Evolutionary conservation across 805 yeast genomes (phyloP).

Genomic region (Schwanniomyces polymorphus): DNA sequence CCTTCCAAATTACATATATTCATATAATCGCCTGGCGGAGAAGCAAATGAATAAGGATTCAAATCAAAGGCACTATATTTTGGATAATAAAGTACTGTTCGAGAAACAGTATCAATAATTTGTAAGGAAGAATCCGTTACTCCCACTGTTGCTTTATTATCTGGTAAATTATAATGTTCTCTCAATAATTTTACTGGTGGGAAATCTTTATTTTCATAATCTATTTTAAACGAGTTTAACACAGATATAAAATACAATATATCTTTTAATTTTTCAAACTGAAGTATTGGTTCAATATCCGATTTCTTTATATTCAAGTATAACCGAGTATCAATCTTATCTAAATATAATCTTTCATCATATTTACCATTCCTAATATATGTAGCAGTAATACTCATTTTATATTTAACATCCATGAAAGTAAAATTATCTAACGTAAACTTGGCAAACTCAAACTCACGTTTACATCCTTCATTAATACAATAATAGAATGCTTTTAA

Average conservation of each 20-base stretch:
- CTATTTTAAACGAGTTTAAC: background rate
- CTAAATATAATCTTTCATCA: background rate
- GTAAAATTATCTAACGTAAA: background rate
- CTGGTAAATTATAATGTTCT: background rate
- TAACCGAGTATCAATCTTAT: background rate
- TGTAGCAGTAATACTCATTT: background rate
- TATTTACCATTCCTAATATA: constrained; percentile 1
- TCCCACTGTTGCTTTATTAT: background rate
- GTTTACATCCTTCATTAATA: background rate
- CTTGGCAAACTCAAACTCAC: background rate
- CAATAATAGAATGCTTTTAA: background rate
- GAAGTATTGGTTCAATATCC: background rate
- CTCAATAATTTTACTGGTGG: background rate
- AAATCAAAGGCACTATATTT: background rate
- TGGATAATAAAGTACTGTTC: background rate
- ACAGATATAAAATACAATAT: background rate
- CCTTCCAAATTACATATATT: background rate
- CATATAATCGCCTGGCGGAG: background rate
- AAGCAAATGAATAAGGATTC: background rate
- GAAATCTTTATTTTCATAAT: background rate
- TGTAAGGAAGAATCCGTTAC: background rate
- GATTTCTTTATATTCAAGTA: background rate
- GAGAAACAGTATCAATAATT: too few species aligned
- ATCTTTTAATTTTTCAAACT: background rate
- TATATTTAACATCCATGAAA: background rate